Conservation (phyloP, 306 rosid genomes). For the Trifolium subterraneum region DNA sequence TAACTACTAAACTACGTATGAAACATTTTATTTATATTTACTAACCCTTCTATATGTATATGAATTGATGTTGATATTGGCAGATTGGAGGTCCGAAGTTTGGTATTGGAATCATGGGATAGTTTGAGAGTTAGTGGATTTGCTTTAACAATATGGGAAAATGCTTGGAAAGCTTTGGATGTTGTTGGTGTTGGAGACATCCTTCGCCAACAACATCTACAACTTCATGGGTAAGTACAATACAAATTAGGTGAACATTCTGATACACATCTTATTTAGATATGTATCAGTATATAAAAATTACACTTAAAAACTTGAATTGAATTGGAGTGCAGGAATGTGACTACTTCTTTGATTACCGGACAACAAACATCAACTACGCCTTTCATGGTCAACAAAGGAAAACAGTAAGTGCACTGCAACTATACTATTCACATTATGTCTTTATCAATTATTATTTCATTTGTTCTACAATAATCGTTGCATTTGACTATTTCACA, state of each 20-base stretch:
- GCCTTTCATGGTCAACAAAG: conserved; percentile 39
- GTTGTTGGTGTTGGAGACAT: conserved; percentile 61
- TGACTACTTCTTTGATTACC: conserved; percentile 49
- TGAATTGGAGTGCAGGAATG: conserved; percentile 3
- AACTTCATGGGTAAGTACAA: conserved; percentile 40
- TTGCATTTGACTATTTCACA: too few relatives aligned
- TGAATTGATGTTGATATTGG: background rate
- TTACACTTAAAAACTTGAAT: too few relatives aligned
- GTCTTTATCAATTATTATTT: too few relatives aligned
- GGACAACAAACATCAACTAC: conserved; percentile 52
- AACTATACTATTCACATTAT: too few relatives aligned
- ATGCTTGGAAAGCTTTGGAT: conserved; percentile 87
- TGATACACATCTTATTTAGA: too few relatives aligned
- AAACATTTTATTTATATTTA: too few relatives aligned
- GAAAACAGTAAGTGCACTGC: conserved; percentile 66
- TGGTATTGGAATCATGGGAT: conserved; percentile 71
- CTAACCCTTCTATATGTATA: too few relatives aligned
- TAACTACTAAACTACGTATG: too few relatives aligned
- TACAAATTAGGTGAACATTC: too few relatives aligned
- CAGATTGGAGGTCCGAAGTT: conserved; percentile 67
- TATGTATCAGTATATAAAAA: too few relatives aligned
- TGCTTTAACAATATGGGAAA: conserved; percentile 64
- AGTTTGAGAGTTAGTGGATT: conserved; percentile 65
- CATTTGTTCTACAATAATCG: too few relatives aligned
- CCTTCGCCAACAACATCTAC: conserved; percentile 59